Base-by-base conservation (phyloP, 371 early-diverging fungal genomes). In the Apophysomyces trapeziformis region DNA sequence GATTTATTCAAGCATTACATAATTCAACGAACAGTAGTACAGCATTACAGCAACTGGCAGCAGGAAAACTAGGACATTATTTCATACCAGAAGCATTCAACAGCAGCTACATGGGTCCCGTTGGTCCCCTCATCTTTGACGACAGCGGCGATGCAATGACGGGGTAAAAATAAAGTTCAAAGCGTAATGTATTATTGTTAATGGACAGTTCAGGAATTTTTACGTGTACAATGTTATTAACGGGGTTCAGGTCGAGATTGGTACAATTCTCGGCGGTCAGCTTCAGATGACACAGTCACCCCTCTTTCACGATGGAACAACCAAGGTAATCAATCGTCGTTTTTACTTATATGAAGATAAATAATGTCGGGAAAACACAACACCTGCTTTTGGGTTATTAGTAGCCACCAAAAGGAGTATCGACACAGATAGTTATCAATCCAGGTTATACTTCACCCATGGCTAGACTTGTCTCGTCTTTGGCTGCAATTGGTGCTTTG, bases 51-150 rank as follows among this genome's bases (percentile, higher is more conserved):
- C 57, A 60, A 14, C 63, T 79, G 38, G 70, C 71, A 12, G 59
- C 59, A 7, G 74, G 74, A 1, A 61, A 65, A 26, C 35, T 74
- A 5, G 70, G 75, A 0, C 3, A 39, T 5, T 41, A 56, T 21
- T 50, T 79, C 50, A 59, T 21, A 13, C 79, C 79, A 1, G 18
- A 57, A 3, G 61, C 64, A 1, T 76, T 79, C 73, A 79, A 79
- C 37, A 68, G 68, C 9, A 72, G 74, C 32, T 79, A 79, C 38
- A 68, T 69, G 4, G 76, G 79, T 7, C 79, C 79, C 3, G 76
- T 73, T 4, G 79, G 79, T 7, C 79, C 79, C 0, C 74, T 79
- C 68, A 43, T 69, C 8, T 71, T 79, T 62, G 76, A 76, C 38
- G 62, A 67, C 8, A 69, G 69, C 16, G 79, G 79, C 4, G 79